These are phyloP conservation scores for Brasenia schreberi DNA, from an alignment of 164 flowering plant genomes.

Conservation along the genomic window DNA sequence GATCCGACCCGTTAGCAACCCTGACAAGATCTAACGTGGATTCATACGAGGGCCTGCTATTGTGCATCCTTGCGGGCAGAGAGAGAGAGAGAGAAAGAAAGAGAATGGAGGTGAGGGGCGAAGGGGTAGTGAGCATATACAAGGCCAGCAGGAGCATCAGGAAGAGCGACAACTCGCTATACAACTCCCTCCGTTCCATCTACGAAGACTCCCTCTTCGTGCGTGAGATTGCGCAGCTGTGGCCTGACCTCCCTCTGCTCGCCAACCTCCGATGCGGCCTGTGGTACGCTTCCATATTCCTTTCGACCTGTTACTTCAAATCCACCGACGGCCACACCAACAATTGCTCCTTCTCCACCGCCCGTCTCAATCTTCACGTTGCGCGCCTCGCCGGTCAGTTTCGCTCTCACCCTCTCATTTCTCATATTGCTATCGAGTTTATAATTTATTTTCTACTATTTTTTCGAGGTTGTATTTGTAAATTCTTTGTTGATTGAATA, in stretches of 20 bases:
- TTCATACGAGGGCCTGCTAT: no score
- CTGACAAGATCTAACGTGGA: no score
- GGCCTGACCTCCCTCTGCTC: conserved; percentile 73
- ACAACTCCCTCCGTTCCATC: conserved; percentile 79
- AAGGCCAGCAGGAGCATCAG: conserved; percentile 59
- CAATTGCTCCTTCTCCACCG: conserved; percentile 74
- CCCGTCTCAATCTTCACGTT: conserved; percentile 87
- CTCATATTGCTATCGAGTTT: no score
- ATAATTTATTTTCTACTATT: no score
- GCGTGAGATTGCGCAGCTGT: conserved; percentile 62
- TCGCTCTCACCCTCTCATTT: neutral
- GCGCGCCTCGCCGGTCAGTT: conserved; percentile 65
- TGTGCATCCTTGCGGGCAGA: no score
- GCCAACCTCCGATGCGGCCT: conserved; percentile 94
- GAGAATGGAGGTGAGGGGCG: conserved; percentile 7
- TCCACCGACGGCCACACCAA: conserved; percentile 94
- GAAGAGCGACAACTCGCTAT: conserved; percentile 44
- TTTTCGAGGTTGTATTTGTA: no score
- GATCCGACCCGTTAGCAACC: no score
- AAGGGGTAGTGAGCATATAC: conserved; percentile 48
- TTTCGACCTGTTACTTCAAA: conserved; percentile 82
- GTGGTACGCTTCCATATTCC: conserved; percentile 66
- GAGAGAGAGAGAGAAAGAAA: neutral
- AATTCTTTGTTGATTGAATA: no score
- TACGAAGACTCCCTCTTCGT: conserved; percentile 87